Base-by-base conservation (phyloP, 1,284 basidiomycete genomes). In the Naganishia sp. region DNA sequence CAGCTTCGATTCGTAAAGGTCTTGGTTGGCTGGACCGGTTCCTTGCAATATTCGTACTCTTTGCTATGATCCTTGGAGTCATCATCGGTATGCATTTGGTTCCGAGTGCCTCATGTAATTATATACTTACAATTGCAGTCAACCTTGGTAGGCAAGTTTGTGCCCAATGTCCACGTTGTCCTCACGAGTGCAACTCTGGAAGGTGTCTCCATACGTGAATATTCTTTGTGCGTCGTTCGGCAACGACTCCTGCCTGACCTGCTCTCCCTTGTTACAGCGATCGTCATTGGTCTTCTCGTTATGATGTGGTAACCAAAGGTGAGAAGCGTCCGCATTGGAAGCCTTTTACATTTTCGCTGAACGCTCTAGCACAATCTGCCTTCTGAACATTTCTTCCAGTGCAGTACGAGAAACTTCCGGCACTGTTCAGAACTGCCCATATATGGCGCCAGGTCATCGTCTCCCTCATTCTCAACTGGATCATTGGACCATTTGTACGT, bases 11-110 rank as follows among this genome's bases (percentile, higher is more conserved):
- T 10, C 70, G 79, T 49, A 70, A 70, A 46, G 71, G 75, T 2
- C 75, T 84, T 15, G 75, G 77, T 7, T 80, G 79, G 72, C 78
- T 88, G 0, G 90, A 92, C 75, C 84, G 87, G n/a, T 82, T 90
- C 0, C 81, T 93, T 2, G 87, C 90, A 0, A 84, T 87, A 0
- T 82, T 86, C 53, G 88, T 94, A 60, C 79, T 94, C 3, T 44
- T 90, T 6, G 85, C 84, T 25, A 94, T 94, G 90, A 85, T 92
- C 52, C 70, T 89, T n/a, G 91, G 91, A 0, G 86, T 92, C 6
- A 74, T 92, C 61, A 86, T 93, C 44, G 90, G 55, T 57, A 21
- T 43, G 55, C 25, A 21, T 43, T 55, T 21, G 28, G 23, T 33
- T 33, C 33, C 53, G 39, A 55, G n/a, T 39, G 11, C 36, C n/a